These are phyloP conservation scores for Ligustrum vulgare DNA, from an alignment of 257 asterid genomes.

Conservation along the genomic window DNA sequence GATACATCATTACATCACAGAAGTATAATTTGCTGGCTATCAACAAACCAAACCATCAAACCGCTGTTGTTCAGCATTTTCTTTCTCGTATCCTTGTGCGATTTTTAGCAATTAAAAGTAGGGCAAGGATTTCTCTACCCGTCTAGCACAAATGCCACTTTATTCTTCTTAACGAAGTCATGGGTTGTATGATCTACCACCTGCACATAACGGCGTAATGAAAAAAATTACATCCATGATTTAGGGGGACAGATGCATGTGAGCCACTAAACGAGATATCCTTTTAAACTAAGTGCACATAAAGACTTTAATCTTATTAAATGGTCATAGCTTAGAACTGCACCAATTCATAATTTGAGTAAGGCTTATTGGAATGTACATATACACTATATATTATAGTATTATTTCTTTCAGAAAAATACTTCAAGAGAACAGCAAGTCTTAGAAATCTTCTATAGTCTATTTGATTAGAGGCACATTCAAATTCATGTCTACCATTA, in stretches of 20 bases:
- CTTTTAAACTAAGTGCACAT: too few relatives aligned
- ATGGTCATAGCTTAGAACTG: too few relatives aligned
- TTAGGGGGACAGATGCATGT: background rate
- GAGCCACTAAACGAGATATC: too few relatives aligned
- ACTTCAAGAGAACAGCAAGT: too few relatives aligned
- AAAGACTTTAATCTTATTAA: too few relatives aligned
- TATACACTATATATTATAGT: too few relatives aligned
- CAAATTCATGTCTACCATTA: background rate
- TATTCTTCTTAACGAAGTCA: constrained; percentile 44
- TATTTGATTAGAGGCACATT: background rate
- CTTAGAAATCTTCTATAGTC: too few relatives aligned
- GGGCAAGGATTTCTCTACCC: constrained; percentile 28
- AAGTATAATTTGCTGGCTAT: background rate
- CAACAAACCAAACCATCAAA: background rate
- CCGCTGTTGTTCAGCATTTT: background rate
- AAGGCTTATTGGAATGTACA: too few relatives aligned
- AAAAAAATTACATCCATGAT: background rate
- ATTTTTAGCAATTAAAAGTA: background rate
- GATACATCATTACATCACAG: background rate
- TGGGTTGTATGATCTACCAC: constrained; percentile 81
- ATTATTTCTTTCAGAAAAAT: too few relatives aligned
- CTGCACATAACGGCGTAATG: constrained; percentile 35
- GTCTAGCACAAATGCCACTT: constrained; percentile 47
- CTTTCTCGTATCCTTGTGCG: background rate
- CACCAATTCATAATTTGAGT: too few relatives aligned